These are phyloP conservation scores for Solanum sitiens DNA, from an alignment of 257 asterid genomes.

Conservation along the genomic window DNA sequence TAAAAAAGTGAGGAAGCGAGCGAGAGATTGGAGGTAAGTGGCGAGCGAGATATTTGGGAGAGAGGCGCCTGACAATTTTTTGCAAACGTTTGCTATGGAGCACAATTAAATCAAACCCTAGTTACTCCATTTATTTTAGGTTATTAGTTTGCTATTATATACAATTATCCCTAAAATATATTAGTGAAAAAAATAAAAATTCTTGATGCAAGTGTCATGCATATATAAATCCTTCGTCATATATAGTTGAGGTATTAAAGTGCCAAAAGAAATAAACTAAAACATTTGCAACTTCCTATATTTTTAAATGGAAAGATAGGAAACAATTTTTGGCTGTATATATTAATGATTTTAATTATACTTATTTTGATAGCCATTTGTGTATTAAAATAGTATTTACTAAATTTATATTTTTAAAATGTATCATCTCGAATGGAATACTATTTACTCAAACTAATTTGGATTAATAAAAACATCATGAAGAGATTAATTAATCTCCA, in stretches of 20 bases:
- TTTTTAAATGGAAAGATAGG: not conserved
- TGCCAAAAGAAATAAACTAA: not conserved
- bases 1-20: too few species aligned
- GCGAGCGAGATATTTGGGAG: too few species aligned
- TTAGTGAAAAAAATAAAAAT: not conserved
- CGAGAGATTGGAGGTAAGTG: too few species aligned
- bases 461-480: too few species aligned
- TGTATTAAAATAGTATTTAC: not conserved
- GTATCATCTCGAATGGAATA: not conserved
- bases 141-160: too few species aligned
- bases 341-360: not conserved
- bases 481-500: too few species aligned
- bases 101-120: too few species aligned
- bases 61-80: too few species aligned
- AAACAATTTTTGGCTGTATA: not conserved
- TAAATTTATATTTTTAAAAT: not conserved
- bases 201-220: not conserved
- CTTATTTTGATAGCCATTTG: not conserved
- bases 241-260: not conserved
- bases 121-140: too few species aligned
- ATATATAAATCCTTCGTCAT: not conserved
- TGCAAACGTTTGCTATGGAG: too few species aligned
- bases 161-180: too few species aligned
- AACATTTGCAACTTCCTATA: not conserved
- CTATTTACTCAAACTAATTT: not conserved